Evolutionary conservation across 495 filamentous ascomycete species (phyloP).

Genomic region (Podospora conica): DNA sequence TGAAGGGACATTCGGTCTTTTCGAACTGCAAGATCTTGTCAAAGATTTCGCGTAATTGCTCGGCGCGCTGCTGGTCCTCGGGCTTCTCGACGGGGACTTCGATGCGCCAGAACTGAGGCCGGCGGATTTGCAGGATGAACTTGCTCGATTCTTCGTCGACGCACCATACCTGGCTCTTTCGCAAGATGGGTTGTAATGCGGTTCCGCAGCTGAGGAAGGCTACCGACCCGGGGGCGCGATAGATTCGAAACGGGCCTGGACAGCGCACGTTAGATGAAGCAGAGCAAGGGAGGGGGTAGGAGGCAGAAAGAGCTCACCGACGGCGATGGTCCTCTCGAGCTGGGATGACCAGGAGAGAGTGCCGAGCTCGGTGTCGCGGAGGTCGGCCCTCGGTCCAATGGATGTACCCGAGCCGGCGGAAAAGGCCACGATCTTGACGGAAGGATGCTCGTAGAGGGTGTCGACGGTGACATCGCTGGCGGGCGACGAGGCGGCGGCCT

Average conservation of each 20-base stretch:
- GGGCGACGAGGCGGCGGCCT: constrained; percentile 17
- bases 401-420: constrained; percentile 44
- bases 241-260: constrained; percentile 68
- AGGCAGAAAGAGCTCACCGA: constrained; percentile 44
- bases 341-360: constrained; percentile 68
- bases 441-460: constrained; percentile 63
- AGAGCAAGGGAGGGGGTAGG: not conserved
- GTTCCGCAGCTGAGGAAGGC: constrained; percentile 79
- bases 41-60: constrained; percentile 62
- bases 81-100: constrained; percentile 62
- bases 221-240: constrained; percentile 71
- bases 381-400: constrained; percentile 32
- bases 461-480: constrained; percentile 47
- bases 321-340: constrained; percentile 75
- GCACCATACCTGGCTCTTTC: constrained; percentile 88
- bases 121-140: constrained; percentile 74
- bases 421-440: constrained; percentile 61
- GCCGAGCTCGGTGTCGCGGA: constrained; percentile 39
- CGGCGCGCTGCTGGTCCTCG: constrained; percentile 54
- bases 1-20: constrained; percentile 80
- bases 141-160: constrained; percentile 73
- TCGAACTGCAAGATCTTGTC: constrained; percentile 72
- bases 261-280: not conserved
- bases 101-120: constrained; percentile 81
- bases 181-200: constrained; percentile 74